These are phyloP conservation scores for Rhodomyrtus tomentosa DNA, from an alignment of 345 rosid species.

Conservation along the genomic window DNA sequence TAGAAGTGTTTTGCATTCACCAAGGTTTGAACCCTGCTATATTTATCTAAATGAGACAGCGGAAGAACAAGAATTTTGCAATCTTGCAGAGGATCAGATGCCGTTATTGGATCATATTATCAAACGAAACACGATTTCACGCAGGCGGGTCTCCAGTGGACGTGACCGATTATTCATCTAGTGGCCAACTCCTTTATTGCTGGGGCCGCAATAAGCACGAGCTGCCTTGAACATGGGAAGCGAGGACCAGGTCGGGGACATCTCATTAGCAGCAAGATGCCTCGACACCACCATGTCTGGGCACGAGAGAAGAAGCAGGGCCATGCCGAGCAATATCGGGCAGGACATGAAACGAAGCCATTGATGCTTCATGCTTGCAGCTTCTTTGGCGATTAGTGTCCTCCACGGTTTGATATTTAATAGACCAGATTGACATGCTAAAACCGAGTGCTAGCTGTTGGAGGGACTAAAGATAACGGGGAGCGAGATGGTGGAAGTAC, in stretches of 20 bases:
- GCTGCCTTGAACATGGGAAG: not conserved
- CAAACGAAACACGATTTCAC: not conserved
- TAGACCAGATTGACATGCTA: not conserved
- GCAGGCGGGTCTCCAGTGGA: not conserved
- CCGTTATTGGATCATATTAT: not conserved
- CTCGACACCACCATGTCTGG: not conserved
- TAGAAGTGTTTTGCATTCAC: not conserved
- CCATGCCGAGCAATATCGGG: not conserved
- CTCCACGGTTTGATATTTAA: not conserved
- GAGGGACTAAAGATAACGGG: not conserved
- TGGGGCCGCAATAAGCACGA: not conserved
- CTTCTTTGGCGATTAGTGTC: not conserved
- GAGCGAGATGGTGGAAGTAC: not conserved
- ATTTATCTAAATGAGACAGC: not conserved
- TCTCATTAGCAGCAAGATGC: not conserved
- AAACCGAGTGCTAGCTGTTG: not conserved
- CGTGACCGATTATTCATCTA: not conserved
- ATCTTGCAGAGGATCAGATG: not conserved
- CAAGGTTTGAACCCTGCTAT: not conserved
- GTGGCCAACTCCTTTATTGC: not conserved
- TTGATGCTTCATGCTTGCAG: not conserved
- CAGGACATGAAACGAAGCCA: not conserved
- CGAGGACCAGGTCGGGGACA: not conserved
- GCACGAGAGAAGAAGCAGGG: not conserved
- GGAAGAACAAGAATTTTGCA: not conserved